phyloP scores from a whole-genome alignment of 2,329 filamentous ascomycete genomes.

The Leptographium wingfieldii region DNA sequence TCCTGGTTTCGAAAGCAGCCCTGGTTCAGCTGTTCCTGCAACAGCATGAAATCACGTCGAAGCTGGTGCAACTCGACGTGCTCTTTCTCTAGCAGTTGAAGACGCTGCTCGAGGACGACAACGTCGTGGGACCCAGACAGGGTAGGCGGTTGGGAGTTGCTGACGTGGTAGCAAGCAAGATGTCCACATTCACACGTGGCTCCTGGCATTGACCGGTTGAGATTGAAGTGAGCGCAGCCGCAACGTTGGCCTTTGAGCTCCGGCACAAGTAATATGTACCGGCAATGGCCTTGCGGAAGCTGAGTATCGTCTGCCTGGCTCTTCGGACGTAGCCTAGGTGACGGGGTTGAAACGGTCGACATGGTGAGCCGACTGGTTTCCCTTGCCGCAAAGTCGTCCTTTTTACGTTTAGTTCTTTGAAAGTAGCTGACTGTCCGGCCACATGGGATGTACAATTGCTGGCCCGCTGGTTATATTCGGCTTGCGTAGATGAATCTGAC shows the following conservation, averaged over 20 bases:
- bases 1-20: conserved; percentile 22
- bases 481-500: no score
- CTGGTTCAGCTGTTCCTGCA: conserved; percentile 15
- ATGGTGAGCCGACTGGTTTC: background rate
- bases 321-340: conserved; percentile 12
- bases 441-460: background rate
- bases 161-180: conserved; percentile 45
- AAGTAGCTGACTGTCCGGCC: background rate
- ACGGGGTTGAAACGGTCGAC: conserved; percentile 16
- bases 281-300: conserved; percentile 45
- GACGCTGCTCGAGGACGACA: conserved; percentile 33
- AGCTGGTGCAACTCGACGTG: conserved; percentile 17
- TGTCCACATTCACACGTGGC: conserved; percentile 47
- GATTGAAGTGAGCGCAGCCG: conserved; percentile 43
- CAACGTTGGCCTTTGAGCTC: conserved; percentile 46
- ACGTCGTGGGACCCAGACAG: conserved; percentile 30
- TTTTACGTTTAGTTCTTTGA: background rate
- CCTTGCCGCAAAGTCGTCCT: no score
- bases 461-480: background rate
- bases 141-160: conserved; percentile 29
- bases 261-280: conserved; percentile 44
- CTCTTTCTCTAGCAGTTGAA: conserved; percentile 31
- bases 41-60: conserved; percentile 16
- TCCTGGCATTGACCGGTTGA: conserved; percentile 39
- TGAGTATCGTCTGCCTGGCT: conserved; percentile 27